Evolutionary conservation across 169 alveolate species (phyloP).

Genomic region (Plasmodium coatneyi): DNA sequence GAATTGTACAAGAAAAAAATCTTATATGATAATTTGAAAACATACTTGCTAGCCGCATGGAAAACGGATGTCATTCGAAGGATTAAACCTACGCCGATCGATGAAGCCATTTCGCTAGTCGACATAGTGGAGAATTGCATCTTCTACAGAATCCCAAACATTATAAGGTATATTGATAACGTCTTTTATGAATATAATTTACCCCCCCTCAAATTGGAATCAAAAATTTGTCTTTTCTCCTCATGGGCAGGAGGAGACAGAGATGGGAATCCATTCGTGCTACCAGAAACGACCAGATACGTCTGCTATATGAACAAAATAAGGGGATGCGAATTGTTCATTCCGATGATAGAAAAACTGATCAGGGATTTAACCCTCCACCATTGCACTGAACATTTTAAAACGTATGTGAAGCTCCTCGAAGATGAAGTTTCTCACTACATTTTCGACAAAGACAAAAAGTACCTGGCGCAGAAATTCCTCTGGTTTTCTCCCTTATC

Average conservation of each 20-base stretch:
- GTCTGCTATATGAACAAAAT: constrained; percentile 80
- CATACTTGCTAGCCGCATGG: constrained; percentile 82
- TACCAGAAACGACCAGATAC: constrained; percentile 85
- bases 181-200: constrained; percentile 77
- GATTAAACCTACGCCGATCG: constrained; percentile 86
- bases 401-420: constrained; percentile 26
- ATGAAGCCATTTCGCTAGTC: constrained; percentile 80
- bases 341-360: constrained; percentile 73
- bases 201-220: constrained; percentile 82
- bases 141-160: constrained; percentile 79
- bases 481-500: constrained; percentile 74
- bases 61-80: constrained; percentile 84
- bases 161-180: constrained; percentile 81
- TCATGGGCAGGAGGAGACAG: constrained; percentile 92
- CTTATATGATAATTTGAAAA: constrained; percentile 77
- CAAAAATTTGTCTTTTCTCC: constrained; percentile 81
- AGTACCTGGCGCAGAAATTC: constrained; percentile 19
- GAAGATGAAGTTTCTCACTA: constrained; percentile 64
- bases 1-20: constrained; percentile 79
- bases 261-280: constrained; percentile 91
- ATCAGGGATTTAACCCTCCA: constrained; percentile 42
- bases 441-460: constrained; percentile 39
- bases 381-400: constrained; percentile 59
- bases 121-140: constrained; percentile 81
- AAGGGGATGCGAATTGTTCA: constrained; percentile 79